These are phyloP conservation scores for Karstenula rhodostoma DNA, from an alignment of 2,329 filamentous ascomycete genomes.

Conservation along the genomic window DNA sequence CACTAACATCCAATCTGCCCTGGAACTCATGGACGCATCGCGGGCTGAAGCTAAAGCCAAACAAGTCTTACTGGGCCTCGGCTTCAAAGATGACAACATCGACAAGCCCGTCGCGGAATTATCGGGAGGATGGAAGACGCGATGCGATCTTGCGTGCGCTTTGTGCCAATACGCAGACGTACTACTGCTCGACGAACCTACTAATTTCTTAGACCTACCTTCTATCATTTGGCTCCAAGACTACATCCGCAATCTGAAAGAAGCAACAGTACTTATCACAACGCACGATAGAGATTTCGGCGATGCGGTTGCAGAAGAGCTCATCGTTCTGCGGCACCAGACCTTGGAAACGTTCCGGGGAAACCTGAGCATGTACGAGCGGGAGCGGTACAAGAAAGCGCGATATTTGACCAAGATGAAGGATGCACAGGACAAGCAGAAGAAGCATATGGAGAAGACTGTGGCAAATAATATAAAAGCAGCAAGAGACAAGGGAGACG, in stretches of 20 bases:
- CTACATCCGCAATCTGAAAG: conserved; percentile 67
- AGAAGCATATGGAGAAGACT: conserved; percentile 79
- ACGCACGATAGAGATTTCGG: conserved; percentile 87
- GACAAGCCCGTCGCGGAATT: conserved; percentile 68
- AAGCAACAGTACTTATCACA: conserved; percentile 75
- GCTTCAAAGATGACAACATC: conserved; percentile 71
- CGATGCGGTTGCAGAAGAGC: conserved; percentile 76
- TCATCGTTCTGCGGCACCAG: conserved; percentile 78
- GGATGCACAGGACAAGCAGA: conserved; percentile 82
- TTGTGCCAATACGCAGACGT: conserved; percentile 79
- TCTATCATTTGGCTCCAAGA: conserved; percentile 86
- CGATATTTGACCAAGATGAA: conserved; percentile 77
- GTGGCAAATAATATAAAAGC: conserved; percentile 78
- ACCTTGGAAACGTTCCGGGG: conserved; percentile 77
- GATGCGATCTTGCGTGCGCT: conserved; percentile 57
- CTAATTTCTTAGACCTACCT: conserved; percentile 83
- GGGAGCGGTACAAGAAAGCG: conserved; percentile 71
- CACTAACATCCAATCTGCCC: conserved; percentile 70
- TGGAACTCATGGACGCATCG: conserved; percentile 68
- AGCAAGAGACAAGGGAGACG: conserved; percentile 79
- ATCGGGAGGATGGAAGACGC: conserved; percentile 69
- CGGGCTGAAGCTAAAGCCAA: conserved; percentile 72
- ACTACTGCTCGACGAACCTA: conserved; percentile 84
- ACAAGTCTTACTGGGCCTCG: conserved; percentile 69
- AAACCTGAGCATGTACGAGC: conserved; percentile 75